Evolutionary conservation across 2,329 filamentous ascomycete genomes (phyloP), one percentile per base, ranked within the genome.

Genomic region (Fusarium newnesense): DNA sequence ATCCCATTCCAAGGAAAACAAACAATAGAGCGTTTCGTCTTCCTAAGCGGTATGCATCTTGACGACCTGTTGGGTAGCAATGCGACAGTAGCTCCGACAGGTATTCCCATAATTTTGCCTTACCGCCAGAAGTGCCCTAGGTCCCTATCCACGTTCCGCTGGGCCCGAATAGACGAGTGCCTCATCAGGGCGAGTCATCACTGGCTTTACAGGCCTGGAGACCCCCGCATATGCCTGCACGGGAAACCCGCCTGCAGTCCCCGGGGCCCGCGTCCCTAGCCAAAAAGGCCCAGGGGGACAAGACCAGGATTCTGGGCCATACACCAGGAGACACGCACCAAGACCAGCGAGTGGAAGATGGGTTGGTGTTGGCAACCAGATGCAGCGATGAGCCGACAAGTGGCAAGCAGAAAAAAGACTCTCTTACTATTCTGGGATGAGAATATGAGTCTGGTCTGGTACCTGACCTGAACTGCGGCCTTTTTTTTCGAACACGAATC

Each of bases 301-400:
- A 24, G 49, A 39, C 64, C 50, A 28, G 64, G 68, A 76, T 76
- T 66, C 65, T 72, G 73, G 74, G 74, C 76, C 76, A 78, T 77
- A 78, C 76, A 78, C 61, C 70, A 71, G 40, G 53, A 76, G 76
- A 78, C 76, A 78, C 76, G 77, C 76, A 78, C 76, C 75, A 68
- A 64, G n/a, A 52, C 49, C 49, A 52, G 49, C 32, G 49, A 52
- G 69, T 75, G 72, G 71, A 73, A 63, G 42, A 59, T 49, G 42
- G 42, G 56, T 59, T 59, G 56, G 56, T 49, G 74, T 73, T 76
- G 76, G 67, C 74, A 72, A 64, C 72, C 70, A 77, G 62, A 73
- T 77, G 76, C 75, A 75, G 70, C 74, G 74, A 76, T 78, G 76
- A 78, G 76, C 75, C 76, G 75, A 76, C 76, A 76, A 72, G 74